Evolutionary conservation across 495 filamentous ascomycete species (phyloP), one percentile per base, ranked within the genome.

Genomic region (Penicillium longicatenatum): DNA sequence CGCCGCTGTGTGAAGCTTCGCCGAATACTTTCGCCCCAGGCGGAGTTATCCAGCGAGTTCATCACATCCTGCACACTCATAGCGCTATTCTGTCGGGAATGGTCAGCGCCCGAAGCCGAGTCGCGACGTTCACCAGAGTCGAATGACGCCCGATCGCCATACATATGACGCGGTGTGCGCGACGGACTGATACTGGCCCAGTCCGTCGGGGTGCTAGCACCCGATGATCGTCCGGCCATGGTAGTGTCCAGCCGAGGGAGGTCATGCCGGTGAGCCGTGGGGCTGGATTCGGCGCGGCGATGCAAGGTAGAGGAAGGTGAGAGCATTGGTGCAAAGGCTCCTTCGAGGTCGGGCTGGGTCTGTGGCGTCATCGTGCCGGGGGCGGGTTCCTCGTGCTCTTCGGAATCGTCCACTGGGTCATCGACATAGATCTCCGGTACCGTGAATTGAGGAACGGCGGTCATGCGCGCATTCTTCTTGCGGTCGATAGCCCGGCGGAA

Each of bases 361-460:
- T 60, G 61, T 11, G 66, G 64, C 19, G 64, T 67, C 55, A 63
- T 63, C 14, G 58, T 51, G 16, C 64, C 65, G 0, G 62, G 37
- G n/a, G 52, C 57, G 19, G 64, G 52, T 46, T 66, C 59, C 46
- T 65, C 65, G 11, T 58, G 29, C 42, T 64, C 31, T 58, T 59
- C 44, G 53, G 65, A 46, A 63, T 76, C 55, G 65, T 75, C 65
- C 16, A 74, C 75, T 29, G 85, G 80, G 48, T 84, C 88, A 59
- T 97, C 92, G 29, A 98, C 88, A 56, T 89, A 87, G 60, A 98
- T 97, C 62, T 96, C 91, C 2, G 94, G 94, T 29, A 97, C 90
- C 26, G 83, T 84, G 63, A 98, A 87, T 53, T 91, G 86, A 10
- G 92, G 90, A 50, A 93, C 74, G 14, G 77, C 83, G 30, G 86